Conservation (phyloP, 495 filamentous ascomycete genomes). For the Elaphomyces granulatus region DNA sequence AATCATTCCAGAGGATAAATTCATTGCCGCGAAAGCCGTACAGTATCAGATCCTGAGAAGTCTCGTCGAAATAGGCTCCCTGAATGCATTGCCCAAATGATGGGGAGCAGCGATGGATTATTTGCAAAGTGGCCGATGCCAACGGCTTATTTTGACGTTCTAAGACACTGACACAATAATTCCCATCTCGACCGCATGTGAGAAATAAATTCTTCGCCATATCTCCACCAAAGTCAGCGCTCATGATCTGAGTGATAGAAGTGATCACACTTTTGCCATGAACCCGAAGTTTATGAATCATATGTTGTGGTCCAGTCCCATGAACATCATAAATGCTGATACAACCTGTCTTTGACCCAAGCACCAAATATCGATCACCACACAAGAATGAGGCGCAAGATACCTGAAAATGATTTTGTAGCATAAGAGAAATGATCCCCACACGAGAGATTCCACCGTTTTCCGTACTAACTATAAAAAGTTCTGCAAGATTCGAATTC, state of each 20-base stretch:
- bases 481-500: slow-evolving; percentile 14
- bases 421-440: slow-evolving; percentile 11
- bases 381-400: slow-evolving; percentile 25
- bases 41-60: slow-evolving; percentile 41
- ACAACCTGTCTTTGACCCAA: slow-evolving; percentile 60
- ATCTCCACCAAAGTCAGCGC: slow-evolving; percentile 7
- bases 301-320: too few relatives aligned
- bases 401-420: slow-evolving; percentile 25
- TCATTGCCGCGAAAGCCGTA: slow-evolving; percentile 67
- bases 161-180: slow-evolving; percentile 42
- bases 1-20: slow-evolving; percentile 71
- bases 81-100: slow-evolving; percentile 56
- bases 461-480: slow-evolving; percentile 16
- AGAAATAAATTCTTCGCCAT: slow-evolving; percentile 27
- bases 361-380: slow-evolving; percentile 33
- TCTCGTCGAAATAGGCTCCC: slow-evolving; percentile 41
- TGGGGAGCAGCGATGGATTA: slow-evolving; percentile 39
- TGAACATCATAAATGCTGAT: too few relatives aligned
- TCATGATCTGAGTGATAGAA: slow-evolving; percentile 31
- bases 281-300: too few relatives aligned
- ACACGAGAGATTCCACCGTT: slow-evolving; percentile 8
- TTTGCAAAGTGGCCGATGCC: slow-evolving; percentile 17
- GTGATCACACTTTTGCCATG: slow-evolving; percentile 59
- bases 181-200: slow-evolving; percentile 61
- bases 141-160: slow-evolving; percentile 2